Evolutionary conservation across 83 land plant species (phyloP).

Genomic region (Thuja plicata): DNA sequence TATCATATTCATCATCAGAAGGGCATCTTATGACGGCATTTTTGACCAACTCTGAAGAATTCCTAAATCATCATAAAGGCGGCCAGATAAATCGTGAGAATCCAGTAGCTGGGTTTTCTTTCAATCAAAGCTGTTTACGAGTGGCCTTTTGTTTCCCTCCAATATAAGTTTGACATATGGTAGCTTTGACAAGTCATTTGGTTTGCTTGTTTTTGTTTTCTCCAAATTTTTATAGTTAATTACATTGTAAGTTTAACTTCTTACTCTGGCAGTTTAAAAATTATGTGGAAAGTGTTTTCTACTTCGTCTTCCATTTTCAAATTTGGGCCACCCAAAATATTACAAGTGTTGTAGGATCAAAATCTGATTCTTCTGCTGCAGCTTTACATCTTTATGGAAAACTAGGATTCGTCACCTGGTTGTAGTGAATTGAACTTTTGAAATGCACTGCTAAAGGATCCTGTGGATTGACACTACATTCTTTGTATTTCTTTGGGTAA

Average conservation of each 20-base stretch:
- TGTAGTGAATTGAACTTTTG: background rate
- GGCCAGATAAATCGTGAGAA: background rate
- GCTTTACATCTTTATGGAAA: background rate
- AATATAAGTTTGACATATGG: background rate
- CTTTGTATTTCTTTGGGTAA: background rate
- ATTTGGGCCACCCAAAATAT: background rate
- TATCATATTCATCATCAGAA: background rate
- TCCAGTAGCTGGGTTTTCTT: background rate
- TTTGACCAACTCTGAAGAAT: background rate
- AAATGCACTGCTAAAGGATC: background rate
- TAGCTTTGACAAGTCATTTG: conserved; percentile 1
- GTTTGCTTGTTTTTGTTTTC: background rate
- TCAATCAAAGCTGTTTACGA: background rate
- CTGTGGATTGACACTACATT: background rate
- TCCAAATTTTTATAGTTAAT: background rate
- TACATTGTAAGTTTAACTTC: background rate
- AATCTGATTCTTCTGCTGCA: background rate
- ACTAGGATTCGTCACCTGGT: background rate
- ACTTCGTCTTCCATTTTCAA: background rate
- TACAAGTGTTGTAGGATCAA: background rate
- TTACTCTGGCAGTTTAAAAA: background rate
- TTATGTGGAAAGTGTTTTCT: background rate
- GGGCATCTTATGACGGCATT: background rate
- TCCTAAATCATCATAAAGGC: background rate
- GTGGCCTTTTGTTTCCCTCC: background rate